phyloP scores from a whole-genome alignment of 805 yeast species.

The Ogataea ganodermae region DNA sequence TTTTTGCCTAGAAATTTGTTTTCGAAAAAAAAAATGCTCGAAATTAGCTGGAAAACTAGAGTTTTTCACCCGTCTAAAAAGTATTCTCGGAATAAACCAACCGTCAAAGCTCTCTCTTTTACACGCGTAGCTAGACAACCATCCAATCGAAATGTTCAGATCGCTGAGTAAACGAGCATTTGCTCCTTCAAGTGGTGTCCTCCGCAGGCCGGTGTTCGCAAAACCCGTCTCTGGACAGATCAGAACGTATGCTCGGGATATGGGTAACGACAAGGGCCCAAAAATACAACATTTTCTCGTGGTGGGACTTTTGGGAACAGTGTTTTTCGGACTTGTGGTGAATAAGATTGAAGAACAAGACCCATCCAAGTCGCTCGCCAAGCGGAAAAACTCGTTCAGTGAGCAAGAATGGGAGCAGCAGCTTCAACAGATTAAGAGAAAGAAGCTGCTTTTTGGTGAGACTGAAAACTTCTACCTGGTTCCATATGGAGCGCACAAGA shows the following conservation, averaged over 20 bases:
- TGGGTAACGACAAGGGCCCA: conserved; percentile 35
- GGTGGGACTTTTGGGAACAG: conserved; percentile 48
- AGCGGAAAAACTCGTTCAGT: conserved; percentile 42
- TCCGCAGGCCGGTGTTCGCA: not conserved
- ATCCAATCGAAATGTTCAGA: not conserved
- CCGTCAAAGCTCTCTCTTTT: not conserved
- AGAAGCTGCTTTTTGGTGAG: conserved; percentile 29
- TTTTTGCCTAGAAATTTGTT: not conserved
- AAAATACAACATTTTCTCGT: conserved; percentile 43
- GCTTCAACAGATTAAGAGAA: conserved; percentile 36
- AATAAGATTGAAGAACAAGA: conserved; percentile 36
- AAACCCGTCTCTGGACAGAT: not conserved
- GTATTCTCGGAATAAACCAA: not conserved
- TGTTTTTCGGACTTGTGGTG: conserved; percentile 38
- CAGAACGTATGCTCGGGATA: conserved; percentile 17
- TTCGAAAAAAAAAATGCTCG: not conserved
- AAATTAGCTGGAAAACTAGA: not conserved
- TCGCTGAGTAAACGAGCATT: not conserved
- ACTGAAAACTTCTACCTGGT: conserved; percentile 31
- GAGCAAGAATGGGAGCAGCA: conserved; percentile 50
- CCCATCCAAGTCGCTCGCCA: conserved; percentile 30
- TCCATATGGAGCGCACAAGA: conserved; percentile 29
- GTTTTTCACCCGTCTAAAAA: too few relatives aligned
- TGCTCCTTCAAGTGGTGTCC: not conserved
- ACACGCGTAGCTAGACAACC: too few relatives aligned